Evolutionary conservation across 2,329 filamentous ascomycete species (phyloP).

Genomic region (Trichoderma sp.): DNA sequence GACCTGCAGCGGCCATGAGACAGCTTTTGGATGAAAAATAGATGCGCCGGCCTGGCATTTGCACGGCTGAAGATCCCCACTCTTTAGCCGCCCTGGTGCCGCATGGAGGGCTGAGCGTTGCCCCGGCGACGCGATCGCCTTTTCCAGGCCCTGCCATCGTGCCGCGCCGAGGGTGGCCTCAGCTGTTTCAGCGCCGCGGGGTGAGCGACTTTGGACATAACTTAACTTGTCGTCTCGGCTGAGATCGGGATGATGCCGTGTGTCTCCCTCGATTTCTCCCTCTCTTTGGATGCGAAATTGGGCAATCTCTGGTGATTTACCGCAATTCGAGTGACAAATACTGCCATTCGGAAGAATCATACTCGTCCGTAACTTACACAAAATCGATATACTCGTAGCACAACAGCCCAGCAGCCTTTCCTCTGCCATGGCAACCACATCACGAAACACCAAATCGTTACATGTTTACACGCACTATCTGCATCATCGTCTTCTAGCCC

Average conservation of each 20-base stretch:
- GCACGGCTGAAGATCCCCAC: conserved; percentile 6
- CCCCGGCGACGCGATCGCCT: conserved; percentile 12
- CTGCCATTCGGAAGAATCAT: too few species aligned
- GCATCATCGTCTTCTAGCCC: background rate
- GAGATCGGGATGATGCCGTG: background rate
- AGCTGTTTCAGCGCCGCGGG: background rate
- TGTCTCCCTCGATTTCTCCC: background rate
- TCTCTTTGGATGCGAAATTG: background rate
- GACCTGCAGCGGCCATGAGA: conserved; percentile 16
- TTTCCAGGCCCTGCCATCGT: conserved; percentile 11
- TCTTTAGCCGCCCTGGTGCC: background rate
- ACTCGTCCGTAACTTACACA: background rate
- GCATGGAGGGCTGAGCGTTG: background rate
- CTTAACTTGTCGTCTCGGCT: background rate
- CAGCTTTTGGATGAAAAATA: conserved; percentile 21
- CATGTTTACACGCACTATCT: background rate
- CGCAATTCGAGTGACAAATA: background rate
- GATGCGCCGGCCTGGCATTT: background rate
- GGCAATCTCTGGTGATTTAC: background rate
- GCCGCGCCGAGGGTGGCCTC: conserved; percentile 7
- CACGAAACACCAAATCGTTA: background rate
- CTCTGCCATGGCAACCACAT: background rate
- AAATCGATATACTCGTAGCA: background rate
- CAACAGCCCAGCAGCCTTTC: background rate
- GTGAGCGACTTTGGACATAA: background rate